phyloP scores from a whole-genome alignment of 495 filamentous ascomycete species.

The Talaromyces thailandensis region DNA sequence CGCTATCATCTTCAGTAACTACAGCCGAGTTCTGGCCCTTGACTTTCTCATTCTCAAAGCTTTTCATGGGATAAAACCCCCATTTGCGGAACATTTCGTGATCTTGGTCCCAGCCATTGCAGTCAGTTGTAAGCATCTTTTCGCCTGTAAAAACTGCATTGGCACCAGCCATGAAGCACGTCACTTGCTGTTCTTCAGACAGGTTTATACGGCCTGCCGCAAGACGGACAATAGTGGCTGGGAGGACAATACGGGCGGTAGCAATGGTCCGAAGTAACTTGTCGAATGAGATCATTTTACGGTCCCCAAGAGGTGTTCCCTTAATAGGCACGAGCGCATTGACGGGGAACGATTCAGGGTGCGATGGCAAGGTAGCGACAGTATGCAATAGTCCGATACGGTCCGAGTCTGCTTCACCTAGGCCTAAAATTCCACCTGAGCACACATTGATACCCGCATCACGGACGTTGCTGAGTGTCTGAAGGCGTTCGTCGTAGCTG shows the following conservation, averaged over 20 bases:
- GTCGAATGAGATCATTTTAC: slow-evolving; percentile 60
- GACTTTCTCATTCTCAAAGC: slow-evolving; percentile 21
- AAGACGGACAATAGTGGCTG: slow-evolving; percentile 69
- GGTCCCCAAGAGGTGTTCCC: slow-evolving; percentile 70
- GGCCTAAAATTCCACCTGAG: slow-evolving; percentile 70
- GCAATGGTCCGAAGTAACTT: slow-evolving; percentile 67
- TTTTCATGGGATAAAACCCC: slow-evolving; percentile 66
- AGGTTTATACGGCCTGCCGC: slow-evolving; percentile 72
- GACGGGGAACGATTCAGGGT: slow-evolving; percentile 79
- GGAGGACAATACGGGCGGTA: slow-evolving; percentile 69
- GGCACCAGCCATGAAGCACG: slow-evolving; percentile 78
- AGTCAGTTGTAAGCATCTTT: slow-evolving; percentile 85
- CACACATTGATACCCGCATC: slow-evolving; percentile 81
- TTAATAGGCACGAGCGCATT: slow-evolving; percentile 81
- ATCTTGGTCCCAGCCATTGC: slow-evolving; percentile 83
- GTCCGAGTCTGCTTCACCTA: slow-evolving; percentile 67
- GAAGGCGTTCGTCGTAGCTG: slow-evolving; percentile 72
- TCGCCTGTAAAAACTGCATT: slow-evolving; percentile 88
- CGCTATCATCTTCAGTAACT: neutral
- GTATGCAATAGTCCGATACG: slow-evolving; percentile 73
- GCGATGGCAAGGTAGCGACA: slow-evolving; percentile 60
- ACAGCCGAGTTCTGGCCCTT: neutral
- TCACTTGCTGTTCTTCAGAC: slow-evolving; percentile 70
- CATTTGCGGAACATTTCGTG: slow-evolving; percentile 67
- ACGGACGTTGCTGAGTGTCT: slow-evolving; percentile 64